These are phyloP conservation scores for Musa itinerans DNA, from an alignment of 176 grass and related monocot species.

Conservation along the genomic window DNA sequence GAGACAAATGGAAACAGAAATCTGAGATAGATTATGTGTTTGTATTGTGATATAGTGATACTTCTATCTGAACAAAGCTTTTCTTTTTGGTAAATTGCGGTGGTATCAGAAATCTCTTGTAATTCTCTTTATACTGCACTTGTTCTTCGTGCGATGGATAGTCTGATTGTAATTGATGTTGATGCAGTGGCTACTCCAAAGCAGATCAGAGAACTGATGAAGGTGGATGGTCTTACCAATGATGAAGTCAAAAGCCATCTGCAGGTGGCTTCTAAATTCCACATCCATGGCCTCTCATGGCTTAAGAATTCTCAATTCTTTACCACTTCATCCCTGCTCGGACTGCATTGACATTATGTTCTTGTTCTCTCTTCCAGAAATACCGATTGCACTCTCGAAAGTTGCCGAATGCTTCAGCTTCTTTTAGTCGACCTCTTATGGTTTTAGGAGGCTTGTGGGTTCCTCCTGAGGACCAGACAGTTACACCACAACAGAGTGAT, in stretches of 20 bases:
- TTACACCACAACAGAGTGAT: slow-evolving; percentile 42
- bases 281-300: neutral
- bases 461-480: slow-evolving; percentile 16
- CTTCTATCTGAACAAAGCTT: neutral
- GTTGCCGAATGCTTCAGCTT: slow-evolving; percentile 15
- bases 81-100: neutral
- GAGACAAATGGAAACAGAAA: too few species aligned
- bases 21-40: too few species aligned
- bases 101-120: neutral
- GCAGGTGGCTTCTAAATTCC: slow-evolving; percentile 40
- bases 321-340: neutral
- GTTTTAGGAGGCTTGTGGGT: slow-evolving; percentile 36
- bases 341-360: slow-evolving; percentile 25
- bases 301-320: neutral
- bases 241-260: slow-evolving; percentile 99
- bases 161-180: neutral
- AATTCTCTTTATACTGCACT: neutral
- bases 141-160: slow-evolving; percentile 37
- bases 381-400: slow-evolving; percentile 74
- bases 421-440: slow-evolving; percentile 23
- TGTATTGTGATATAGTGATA: too few species aligned
- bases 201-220: slow-evolving; percentile 98
- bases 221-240: slow-evolving; percentile 88
- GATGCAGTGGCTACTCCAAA: slow-evolving; percentile 90
- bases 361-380: slow-evolving; percentile 45